These are phyloP conservation scores for Solanum lignicaule DNA, from an alignment of 257 asterid genomes.

Conservation along the genomic window DNA sequence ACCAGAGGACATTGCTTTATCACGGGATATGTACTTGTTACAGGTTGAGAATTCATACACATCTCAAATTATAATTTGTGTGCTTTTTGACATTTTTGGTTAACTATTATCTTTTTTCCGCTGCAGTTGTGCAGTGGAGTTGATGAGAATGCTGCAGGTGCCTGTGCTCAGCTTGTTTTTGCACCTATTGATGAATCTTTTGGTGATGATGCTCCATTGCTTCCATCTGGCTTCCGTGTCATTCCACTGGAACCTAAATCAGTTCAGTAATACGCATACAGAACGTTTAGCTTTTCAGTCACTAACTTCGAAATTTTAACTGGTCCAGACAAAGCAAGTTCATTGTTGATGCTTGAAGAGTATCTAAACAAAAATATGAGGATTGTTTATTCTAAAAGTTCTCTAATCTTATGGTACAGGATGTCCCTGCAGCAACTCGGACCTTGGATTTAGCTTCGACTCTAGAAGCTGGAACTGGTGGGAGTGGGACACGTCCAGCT, in stretches of 20 bases:
- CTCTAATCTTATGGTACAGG: slow-evolving; percentile 27
- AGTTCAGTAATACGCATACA: slow-evolving; percentile 27
- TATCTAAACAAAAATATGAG: background rate
- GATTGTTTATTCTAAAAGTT: background rate
- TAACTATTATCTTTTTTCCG: background rate
- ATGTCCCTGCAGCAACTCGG: slow-evolving; percentile 49
- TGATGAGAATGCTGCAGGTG: slow-evolving; percentile 63
- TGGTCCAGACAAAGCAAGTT: background rate
- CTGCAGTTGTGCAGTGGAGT: slow-evolving; percentile 80
- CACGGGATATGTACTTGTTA: slow-evolving; percentile 74
- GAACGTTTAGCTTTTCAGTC: background rate
- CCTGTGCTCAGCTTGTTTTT: slow-evolving; percentile 92
- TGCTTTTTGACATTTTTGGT: background rate
- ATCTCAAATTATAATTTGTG: background rate
- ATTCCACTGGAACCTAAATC: slow-evolving; percentile 84
- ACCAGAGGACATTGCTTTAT: slow-evolving; percentile 64
- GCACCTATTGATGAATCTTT: slow-evolving; percentile 91
- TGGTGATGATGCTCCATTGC: slow-evolving; percentile 84
- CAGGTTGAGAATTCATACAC: slow-evolving; percentile 34
- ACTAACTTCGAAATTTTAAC: background rate
- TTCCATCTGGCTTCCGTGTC: slow-evolving; percentile 91
- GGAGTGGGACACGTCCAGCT: slow-evolving; percentile 38
- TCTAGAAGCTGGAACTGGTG: slow-evolving; percentile 65
- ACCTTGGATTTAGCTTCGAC: slow-evolving; percentile 86
- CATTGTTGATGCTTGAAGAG: background rate